Evolutionary conservation across 495 filamentous ascomycete genomes (phyloP).

Genomic region (Aspergillus asperescens): DNA sequence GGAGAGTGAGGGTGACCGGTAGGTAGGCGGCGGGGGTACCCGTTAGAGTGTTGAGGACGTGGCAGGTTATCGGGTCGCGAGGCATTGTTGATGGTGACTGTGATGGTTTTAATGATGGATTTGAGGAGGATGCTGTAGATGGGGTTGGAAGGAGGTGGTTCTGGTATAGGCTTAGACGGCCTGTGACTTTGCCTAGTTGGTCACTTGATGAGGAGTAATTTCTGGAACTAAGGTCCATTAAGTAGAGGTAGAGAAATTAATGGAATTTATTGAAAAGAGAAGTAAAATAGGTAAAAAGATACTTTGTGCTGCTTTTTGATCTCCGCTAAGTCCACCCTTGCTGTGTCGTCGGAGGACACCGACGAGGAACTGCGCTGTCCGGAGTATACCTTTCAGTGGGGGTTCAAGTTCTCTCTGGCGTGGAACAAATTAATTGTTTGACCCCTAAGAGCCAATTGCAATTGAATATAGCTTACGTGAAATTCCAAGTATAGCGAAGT

Average conservation of each 20-base stretch:
- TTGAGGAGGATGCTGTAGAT: slow-evolving; percentile 18
- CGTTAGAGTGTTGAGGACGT: slow-evolving; percentile 64
- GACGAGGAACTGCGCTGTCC: slow-evolving; percentile 24
- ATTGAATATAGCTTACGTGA: not conserved
- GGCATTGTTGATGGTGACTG: slow-evolving; percentile 56
- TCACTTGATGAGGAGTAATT: slow-evolving; percentile 10
- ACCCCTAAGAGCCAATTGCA: not conserved
- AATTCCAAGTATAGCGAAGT: not conserved
- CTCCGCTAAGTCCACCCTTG: no score
- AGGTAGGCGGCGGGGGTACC: slow-evolving; percentile 59
- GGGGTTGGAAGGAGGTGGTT: slow-evolving; percentile 29
- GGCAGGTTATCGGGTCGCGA: slow-evolving; percentile 75
- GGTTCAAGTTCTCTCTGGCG: not conserved
- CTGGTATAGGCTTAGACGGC: slow-evolving; percentile 37
- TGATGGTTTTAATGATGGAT: slow-evolving; percentile 16
- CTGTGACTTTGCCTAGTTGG: slow-evolving; percentile 26
- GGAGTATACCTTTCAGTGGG: slow-evolving; percentile 35
- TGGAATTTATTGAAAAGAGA: not conserved
- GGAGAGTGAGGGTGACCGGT: slow-evolving; percentile 50
- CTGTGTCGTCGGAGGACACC: slow-evolving; percentile 38
- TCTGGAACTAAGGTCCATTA: slow-evolving; percentile 25
- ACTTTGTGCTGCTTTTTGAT: slow-evolving; percentile 25
- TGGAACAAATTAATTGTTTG: not conserved
- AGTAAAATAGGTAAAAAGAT: not conserved
- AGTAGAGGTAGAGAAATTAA: slow-evolving; percentile 9